phyloP scores from a whole-genome alignment of 2,329 filamentous ascomycete genomes.

The Cordyceps cicadae region DNA sequence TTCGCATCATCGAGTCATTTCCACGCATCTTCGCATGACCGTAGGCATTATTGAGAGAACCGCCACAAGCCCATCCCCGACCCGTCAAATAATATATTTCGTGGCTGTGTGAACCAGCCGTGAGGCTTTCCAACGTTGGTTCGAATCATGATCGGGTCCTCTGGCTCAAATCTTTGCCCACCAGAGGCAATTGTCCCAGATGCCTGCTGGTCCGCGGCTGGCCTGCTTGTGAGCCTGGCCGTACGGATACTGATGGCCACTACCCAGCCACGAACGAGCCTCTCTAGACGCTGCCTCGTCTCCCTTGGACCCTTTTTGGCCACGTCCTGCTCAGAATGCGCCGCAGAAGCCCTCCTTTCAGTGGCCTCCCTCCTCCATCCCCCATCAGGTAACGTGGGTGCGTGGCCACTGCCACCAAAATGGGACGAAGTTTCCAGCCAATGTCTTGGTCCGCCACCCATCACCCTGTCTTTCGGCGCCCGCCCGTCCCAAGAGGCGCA shows the following conservation, averaged over 20 bases:
- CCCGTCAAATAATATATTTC: background rate
- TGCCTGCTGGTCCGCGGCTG: background rate
- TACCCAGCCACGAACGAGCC: background rate
- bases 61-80: background rate
- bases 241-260: background rate
- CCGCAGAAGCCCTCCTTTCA: background rate
- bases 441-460: slow-evolving; percentile 8
- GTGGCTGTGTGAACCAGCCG: background rate
- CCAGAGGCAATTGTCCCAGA: background rate
- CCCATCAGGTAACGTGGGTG: background rate
- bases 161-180: background rate
- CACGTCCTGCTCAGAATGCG: background rate
- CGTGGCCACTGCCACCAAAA: background rate
- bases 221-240: no score
- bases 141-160: background rate
- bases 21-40: background rate
- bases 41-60: background rate
- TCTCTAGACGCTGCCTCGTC: background rate
- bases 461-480: slow-evolving; percentile 1
- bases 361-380: slow-evolving; percentile 7
- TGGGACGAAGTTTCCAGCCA: slow-evolving; percentile 5
- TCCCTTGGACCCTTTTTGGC: slow-evolving; percentile 4
- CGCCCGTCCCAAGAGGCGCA: background rate
- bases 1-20: background rate
- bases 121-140: slow-evolving; percentile 3